These are phyloP conservation scores for Pythium scleroteichum DNA, from an alignment of 352 stramenopile species.

Conservation along the genomic window DNA sequence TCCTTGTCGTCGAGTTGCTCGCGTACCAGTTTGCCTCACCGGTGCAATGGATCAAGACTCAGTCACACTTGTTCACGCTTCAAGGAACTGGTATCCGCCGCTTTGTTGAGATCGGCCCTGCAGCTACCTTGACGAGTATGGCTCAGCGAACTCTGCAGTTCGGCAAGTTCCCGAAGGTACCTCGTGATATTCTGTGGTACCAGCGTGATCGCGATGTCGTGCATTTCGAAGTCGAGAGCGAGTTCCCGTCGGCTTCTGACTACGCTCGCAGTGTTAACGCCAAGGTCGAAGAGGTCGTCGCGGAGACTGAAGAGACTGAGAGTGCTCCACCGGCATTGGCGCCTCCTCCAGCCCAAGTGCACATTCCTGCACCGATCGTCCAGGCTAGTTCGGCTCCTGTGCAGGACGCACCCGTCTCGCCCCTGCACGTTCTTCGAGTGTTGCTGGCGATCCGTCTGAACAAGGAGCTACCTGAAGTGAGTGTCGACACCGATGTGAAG, in stretches of 20 bases:
- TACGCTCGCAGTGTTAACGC: conserved; percentile 41
- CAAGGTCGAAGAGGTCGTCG: conserved; percentile 24
- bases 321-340: conserved; percentile 26
- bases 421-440: conserved; percentile 73
- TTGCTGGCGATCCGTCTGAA: conserved; percentile 75
- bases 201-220: conserved; percentile 80
- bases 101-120: conserved; percentile 84
- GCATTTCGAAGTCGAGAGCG: conserved; percentile 73
- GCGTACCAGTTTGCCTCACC: conserved; percentile 89
- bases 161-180: conserved; percentile 54
- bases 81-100: conserved; percentile 52
- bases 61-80: conserved; percentile 69
- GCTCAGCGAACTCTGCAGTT: conserved; percentile 71
- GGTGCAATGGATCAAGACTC: conserved; percentile 90
- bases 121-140: conserved; percentile 85
- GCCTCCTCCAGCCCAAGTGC: conserved; percentile 28
- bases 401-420: conserved; percentile 62
- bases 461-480: conserved; percentile 71
- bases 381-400: conserved; percentile 32
- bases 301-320: conserved; percentile 2
- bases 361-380: conserved; percentile 28
- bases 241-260: conserved; percentile 66
- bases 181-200: conserved; percentile 82
- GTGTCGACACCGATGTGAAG: conserved; percentile 75
- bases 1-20: conserved; percentile 84